Conservation (phyloP, 139 green algal genomes). For the Chlorella sp. region DNA sequence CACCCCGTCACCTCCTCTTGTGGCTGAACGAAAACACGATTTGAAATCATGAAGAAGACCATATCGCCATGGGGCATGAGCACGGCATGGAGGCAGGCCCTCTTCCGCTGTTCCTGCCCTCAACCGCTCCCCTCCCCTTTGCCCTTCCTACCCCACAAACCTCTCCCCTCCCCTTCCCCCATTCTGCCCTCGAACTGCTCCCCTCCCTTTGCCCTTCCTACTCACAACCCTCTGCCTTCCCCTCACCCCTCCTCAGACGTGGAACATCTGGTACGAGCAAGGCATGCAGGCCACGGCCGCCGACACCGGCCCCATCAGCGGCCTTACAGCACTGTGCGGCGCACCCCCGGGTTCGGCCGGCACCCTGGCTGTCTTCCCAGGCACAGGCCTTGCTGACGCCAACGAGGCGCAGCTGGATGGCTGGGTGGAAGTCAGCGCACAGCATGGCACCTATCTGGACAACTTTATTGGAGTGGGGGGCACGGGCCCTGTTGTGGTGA, state of each 20-base stretch:
- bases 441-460: constrained; percentile 21
- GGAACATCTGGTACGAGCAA: constrained; percentile 3
- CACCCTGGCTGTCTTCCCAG: constrained; percentile 8
- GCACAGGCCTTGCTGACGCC: neutral
- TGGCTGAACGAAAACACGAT: no score
- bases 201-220: neutral
- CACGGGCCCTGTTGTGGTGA: neutral
- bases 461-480: constrained; percentile 11
- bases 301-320: constrained; percentile 22
- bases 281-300: neutral
- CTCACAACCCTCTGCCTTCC: neutral
- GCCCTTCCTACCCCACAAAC: no score
- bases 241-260: neutral
- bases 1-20: no score
- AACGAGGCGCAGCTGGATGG: neutral
- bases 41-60: no score
- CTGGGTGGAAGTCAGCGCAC: neutral
- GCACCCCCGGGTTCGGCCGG: neutral
- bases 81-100: neutral
- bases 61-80: neutral
- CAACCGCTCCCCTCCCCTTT: no score
- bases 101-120: no score
- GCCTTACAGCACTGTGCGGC: neutral
- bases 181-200: neutral
- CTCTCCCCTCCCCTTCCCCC: no score